These are phyloP conservation scores for Phytopythium aichiense DNA, from an alignment of 352 stramenopile genomes.

Conservation along the genomic window DNA sequence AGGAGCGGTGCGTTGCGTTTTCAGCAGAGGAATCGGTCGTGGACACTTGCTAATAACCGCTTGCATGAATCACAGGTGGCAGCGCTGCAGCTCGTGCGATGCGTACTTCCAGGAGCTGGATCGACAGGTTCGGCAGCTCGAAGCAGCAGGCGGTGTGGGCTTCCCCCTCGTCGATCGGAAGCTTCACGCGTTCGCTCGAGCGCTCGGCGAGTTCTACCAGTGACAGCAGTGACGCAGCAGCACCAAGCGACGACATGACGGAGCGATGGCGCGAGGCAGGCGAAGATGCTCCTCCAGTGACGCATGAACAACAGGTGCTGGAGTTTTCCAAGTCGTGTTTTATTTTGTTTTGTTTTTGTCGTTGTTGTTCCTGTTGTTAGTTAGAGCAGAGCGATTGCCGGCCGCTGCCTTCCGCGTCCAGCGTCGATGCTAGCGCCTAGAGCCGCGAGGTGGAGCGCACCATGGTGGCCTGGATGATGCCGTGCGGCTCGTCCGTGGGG, in stretches of 20 bases:
- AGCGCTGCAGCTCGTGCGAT: slow-evolving; percentile 63
- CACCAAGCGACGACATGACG: not conserved
- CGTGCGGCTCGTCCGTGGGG: slow-evolving; percentile 81
- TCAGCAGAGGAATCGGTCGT: not conserved
- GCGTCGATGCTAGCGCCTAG: slow-evolving; percentile 6
- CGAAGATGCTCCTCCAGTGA: not conserved
- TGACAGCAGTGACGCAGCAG: not conserved
- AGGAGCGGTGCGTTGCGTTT: slow-evolving; percentile 46
- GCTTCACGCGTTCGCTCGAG: slow-evolving; percentile 31
- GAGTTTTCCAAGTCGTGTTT: not conserved
- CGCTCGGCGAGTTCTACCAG: slow-evolving; percentile 43
- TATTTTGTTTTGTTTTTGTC: not conserved
- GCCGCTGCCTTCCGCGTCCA: not conserved
- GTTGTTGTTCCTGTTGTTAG: not conserved
- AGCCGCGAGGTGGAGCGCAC: slow-evolving; percentile 54
- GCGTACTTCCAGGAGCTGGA: slow-evolving; percentile 68
- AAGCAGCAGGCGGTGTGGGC: slow-evolving; percentile 12
- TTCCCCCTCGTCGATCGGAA: slow-evolving; percentile 45
- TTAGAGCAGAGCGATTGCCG: not conserved
- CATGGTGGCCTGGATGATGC: slow-evolving; percentile 85
- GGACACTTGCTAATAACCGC: not conserved
- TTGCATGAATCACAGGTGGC: slow-evolving; percentile 18
- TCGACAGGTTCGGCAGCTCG: slow-evolving; percentile 31
- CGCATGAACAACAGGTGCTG: not conserved
- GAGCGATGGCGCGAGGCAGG: not conserved